Conservation (phyloP, 805 yeast species). For the Candida orba region DNA sequence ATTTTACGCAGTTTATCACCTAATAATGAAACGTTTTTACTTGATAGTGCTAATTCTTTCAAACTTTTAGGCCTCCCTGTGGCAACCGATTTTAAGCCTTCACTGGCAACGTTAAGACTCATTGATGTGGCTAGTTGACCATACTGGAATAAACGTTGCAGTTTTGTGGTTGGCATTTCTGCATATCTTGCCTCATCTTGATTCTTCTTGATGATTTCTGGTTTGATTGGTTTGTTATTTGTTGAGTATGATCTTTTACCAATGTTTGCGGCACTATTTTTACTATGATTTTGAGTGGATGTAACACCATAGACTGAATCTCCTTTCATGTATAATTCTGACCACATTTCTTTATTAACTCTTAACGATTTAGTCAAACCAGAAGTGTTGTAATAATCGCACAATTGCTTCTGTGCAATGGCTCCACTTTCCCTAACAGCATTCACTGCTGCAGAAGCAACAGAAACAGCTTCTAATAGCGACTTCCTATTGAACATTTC, state of each 20-base stretch:
- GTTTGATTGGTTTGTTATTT: conserved; percentile 1
- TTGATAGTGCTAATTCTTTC: conserved; percentile 60
- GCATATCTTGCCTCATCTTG: conserved; percentile 46
- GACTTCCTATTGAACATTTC: conserved; percentile 16
- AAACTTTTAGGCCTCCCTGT: conserved; percentile 43
- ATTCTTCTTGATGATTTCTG: conserved; percentile 9
- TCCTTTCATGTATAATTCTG: conserved; percentile 3
- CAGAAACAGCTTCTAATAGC: conserved; percentile 14
- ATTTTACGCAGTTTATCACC: conserved; percentile 83
- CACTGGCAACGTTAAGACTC: conserved; percentile 76
- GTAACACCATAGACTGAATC: background rate
- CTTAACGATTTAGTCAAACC: conserved; percentile 17
- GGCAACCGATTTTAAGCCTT: conserved; percentile 64
- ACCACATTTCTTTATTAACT: conserved; percentile 20
- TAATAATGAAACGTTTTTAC: conserved; percentile 78
- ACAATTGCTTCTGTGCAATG: conserved; percentile 8
- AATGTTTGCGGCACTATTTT: background rate
- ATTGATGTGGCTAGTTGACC: conserved; percentile 90
- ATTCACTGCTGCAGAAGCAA: conserved; percentile 12
- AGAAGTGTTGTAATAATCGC: conserved; percentile 18
- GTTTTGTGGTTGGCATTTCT: conserved; percentile 77
- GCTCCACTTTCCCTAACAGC: conserved; percentile 11
- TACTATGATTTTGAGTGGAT: too few species aligned
- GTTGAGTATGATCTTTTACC: conserved; percentile 14
- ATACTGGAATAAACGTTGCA: conserved; percentile 88